Percentiles rank a stretch among this genome's conserved stretches.
Conservation (phyloP, 148 eudicot species). For the Cornus controversa region DNA sequence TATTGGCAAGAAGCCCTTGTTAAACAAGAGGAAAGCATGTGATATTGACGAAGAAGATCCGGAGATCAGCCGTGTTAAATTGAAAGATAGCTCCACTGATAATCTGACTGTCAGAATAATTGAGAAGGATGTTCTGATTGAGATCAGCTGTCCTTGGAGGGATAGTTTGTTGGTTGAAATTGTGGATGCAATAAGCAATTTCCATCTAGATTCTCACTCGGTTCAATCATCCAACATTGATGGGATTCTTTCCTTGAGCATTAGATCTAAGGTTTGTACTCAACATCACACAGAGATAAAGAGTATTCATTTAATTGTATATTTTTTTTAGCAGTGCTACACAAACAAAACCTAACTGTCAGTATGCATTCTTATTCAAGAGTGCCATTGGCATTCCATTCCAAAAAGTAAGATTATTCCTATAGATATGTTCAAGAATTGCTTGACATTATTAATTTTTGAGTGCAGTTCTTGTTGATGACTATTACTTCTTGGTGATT, state of each 20-base stretch:
- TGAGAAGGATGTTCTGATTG: conserved; percentile 46
- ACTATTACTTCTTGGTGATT: neutral
- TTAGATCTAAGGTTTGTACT: conserved; percentile 54
- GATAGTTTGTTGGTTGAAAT: conserved; percentile 50
- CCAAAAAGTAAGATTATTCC: no score
- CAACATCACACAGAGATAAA: neutral
- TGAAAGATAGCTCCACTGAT: conserved; percentile 22
- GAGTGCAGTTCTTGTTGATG: neutral
- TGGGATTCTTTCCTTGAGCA: conserved; percentile 49
- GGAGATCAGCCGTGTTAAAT: conserved; percentile 12
- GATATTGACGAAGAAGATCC: conserved; percentile 20
- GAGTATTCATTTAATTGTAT: neutral
- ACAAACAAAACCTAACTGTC: no score
- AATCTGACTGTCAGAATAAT: conserved; percentile 32
- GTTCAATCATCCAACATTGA: conserved; percentile 57
- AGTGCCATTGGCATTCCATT: no score
- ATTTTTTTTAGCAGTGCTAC: no score
- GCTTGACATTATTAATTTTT: no score
- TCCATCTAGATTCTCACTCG: conserved; percentile 51
- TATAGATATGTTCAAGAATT: no score
- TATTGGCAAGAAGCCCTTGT: conserved; percentile 17
- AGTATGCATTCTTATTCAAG: neutral
- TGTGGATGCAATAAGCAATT: conserved; percentile 48
- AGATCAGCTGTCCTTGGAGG: conserved; percentile 58
- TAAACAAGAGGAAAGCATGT: conserved; percentile 42